Percentiles rank a stretch among this genome's conserved stretches.
Conservation (phyloP, 2,329 filamentous ascomycete species). For the Alternaria brassicae region DNA sequence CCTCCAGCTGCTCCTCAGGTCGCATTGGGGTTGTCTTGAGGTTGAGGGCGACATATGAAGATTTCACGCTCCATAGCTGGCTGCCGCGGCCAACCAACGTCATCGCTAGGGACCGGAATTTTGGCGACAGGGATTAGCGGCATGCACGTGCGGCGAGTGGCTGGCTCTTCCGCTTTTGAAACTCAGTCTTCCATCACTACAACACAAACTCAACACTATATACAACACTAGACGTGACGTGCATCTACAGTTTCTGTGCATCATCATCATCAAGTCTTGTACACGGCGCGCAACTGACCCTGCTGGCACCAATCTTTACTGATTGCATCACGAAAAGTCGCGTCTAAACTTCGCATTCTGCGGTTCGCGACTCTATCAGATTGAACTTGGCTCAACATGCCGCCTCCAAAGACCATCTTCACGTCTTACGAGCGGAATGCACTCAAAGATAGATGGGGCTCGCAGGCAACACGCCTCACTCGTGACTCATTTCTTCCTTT, state of each 20-base stretch:
- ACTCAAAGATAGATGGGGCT: conserved; percentile 82
- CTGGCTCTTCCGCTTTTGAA: conserved; percentile 10
- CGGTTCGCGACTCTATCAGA: not conserved
- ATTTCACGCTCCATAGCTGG: conserved; percentile 17
- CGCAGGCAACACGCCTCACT: conserved; percentile 80
- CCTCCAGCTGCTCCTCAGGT: conserved; percentile 54
- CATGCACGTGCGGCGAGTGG: conserved; percentile 15
- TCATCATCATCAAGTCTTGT: not conserved
- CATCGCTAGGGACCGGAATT: conserved; percentile 26
- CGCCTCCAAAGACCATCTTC: conserved; percentile 68
- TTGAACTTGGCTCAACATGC: conserved; percentile 21
- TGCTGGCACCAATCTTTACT: not conserved
- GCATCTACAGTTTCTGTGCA: not conserved
- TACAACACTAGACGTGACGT: not conserved
- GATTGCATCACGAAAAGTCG: conserved; percentile 3
- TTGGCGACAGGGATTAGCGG: conserved; percentile 25
- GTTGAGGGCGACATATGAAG: conserved; percentile 24
- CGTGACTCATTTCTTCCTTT: conserved; percentile 94
- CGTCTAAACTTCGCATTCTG: not conserved
- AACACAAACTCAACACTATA: not conserved
- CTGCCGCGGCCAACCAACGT: conserved; percentile 23
- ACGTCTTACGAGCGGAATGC: conserved; percentile 88
- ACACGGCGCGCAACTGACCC: not conserved
- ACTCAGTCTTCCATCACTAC: not conserved
- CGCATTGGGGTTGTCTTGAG: conserved; percentile 45